Conservation (phyloP, 2,329 filamentous ascomycete species). For the Conoideocrella luteorostrata region DNA sequence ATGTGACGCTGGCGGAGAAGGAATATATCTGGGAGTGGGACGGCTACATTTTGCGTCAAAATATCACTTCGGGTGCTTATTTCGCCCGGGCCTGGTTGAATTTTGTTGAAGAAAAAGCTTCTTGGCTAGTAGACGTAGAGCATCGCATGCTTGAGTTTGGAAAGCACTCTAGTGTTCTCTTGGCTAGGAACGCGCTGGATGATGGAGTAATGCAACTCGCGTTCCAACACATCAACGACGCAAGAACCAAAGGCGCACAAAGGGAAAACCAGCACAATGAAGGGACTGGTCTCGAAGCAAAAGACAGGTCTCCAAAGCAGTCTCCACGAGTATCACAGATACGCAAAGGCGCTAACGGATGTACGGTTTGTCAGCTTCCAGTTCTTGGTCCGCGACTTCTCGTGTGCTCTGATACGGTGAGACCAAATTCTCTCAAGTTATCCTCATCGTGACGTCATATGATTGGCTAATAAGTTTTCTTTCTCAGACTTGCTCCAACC, state of each 20-base stretch:
- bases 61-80: conserved; percentile 45
- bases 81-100: conserved; percentile 45
- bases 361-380: conserved; percentile 40
- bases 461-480: background rate
- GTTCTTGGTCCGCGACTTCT: conserved; percentile 42
- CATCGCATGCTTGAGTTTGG: conserved; percentile 47
- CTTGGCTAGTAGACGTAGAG: conserved; percentile 44
- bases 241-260: conserved; percentile 23
- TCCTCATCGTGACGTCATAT: background rate
- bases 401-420: conserved; percentile 45
- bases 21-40: conserved; percentile 56
- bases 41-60: conserved; percentile 44
- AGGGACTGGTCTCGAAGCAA: conserved; percentile 1
- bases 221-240: conserved; percentile 36
- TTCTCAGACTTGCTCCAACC: conserved; percentile 32
- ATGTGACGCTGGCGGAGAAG: conserved; percentile 47
- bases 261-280: background rate
- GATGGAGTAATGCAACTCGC: conserved; percentile 38
- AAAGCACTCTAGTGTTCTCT: conserved; percentile 46
- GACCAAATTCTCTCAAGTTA: conserved; percentile 8
- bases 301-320: conserved; percentile 15
- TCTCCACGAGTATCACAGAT: conserved; percentile 29
- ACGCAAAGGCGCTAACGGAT: conserved; percentile 38
- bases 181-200: conserved; percentile 41
- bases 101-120: conserved; percentile 44